Evolutionary conservation across 805 yeast genomes (phyloP).

Genomic region (Ogataea haglerorum): DNA sequence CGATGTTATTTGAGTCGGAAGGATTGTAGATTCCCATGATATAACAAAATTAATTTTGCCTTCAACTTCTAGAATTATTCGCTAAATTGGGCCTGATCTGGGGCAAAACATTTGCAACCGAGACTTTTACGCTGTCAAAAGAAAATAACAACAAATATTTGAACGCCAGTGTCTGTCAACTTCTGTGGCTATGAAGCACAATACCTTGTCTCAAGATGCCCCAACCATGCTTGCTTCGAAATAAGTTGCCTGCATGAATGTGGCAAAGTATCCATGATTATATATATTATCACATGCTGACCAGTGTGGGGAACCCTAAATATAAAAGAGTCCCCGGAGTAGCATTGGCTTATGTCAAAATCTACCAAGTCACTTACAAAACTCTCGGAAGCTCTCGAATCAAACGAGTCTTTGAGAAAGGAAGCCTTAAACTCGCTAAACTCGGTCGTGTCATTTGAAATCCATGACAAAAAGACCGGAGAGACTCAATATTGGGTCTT

Average conservation of each 20-base stretch:
- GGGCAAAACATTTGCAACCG: too few relatives aligned
- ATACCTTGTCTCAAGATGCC: too few relatives aligned
- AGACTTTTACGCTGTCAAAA: not conserved
- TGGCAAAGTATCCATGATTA: not conserved
- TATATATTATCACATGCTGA: conserved; percentile 14
- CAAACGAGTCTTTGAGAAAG: conserved; percentile 18
- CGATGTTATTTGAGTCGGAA: conserved; percentile 15
- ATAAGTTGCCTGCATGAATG: not conserved
- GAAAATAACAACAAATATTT: too few relatives aligned
- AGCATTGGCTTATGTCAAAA: conserved; percentile 9
- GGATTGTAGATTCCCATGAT: conserved; percentile 22
- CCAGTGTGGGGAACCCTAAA: conserved; percentile 10
- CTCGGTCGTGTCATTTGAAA: conserved; percentile 52
- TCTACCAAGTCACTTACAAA: conserved; percentile 17
- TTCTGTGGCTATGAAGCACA: too few relatives aligned
- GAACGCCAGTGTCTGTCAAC: too few relatives aligned
- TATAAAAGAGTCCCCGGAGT: conserved; percentile 1
- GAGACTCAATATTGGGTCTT: conserved; percentile 57
- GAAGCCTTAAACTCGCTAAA: conserved; percentile 29
- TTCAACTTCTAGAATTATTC: not conserved
- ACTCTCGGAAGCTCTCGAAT: conserved; percentile 13
- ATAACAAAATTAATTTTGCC: not conserved
- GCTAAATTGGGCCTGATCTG: not conserved
- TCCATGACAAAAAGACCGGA: conserved; percentile 59
- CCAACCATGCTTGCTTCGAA: too few relatives aligned